These are phyloP conservation scores for Spathaspora gorwiae DNA, from an alignment of 805 yeast species.

Conservation along the genomic window DNA sequence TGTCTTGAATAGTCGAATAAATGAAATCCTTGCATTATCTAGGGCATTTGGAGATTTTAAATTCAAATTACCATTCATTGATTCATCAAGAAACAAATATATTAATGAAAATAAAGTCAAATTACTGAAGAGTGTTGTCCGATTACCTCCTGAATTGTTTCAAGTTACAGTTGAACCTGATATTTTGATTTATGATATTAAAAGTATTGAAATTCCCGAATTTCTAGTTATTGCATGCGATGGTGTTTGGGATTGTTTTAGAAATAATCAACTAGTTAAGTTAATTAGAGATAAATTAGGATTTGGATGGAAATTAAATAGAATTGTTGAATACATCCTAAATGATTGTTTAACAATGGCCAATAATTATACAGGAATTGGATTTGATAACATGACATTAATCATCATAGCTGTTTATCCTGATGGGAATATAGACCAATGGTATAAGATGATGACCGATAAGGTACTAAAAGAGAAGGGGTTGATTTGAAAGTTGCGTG, in stretches of 20 bases:
- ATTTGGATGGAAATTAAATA: constrained; percentile 53
- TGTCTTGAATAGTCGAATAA: constrained; percentile 33
- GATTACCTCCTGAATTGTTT: constrained; percentile 39
- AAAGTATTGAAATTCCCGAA: constrained; percentile 21
- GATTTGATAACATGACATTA: constrained; percentile 79
- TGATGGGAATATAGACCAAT: constrained; percentile 42
- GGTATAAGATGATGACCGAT: constrained; percentile 54
- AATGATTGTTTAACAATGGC: constrained; percentile 70
- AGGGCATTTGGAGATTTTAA: constrained; percentile 43
- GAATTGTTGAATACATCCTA: constrained; percentile 53
- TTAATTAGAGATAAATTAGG: constrained; percentile 55
- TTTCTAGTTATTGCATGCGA: constrained; percentile 42
- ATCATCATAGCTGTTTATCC: constrained; percentile 48
- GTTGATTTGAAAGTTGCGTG: neutral
- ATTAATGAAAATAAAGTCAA: constrained; percentile 16
- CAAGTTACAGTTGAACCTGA: constrained; percentile 45
- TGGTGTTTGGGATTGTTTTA: constrained; percentile 48
- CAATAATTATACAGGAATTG: constrained; percentile 69
- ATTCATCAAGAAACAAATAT: constrained; percentile 26
- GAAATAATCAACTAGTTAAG: constrained; percentile 49
- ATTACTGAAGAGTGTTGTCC: constrained; percentile 22
- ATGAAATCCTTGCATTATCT: constrained; percentile 40
- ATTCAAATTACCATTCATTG: constrained; percentile 37
- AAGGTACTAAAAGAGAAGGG: constrained; percentile 25
- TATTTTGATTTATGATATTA: constrained; percentile 32